Percentiles rank a stretch among this genome's conserved stretches.
Evolutionary conservation across 257 asterid species (phyloP).

Genomic region (Schizonepeta tenuifolia): DNA sequence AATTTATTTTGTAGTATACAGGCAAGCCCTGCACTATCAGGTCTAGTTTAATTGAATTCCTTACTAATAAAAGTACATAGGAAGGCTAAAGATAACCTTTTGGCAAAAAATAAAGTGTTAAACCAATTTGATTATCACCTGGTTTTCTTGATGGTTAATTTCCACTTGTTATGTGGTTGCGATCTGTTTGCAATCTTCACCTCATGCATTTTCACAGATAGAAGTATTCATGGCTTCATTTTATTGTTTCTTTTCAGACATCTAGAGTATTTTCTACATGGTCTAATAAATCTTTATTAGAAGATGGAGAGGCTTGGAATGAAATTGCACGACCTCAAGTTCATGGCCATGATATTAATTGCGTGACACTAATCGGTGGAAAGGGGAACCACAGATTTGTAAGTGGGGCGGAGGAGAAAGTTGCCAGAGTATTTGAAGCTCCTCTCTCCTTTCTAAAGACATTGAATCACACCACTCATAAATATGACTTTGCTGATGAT

Average conservation of each 20-base stretch:
- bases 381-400: slow-evolving; percentile 90
- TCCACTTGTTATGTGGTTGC: not conserved
- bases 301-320: slow-evolving; percentile 74
- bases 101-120: not conserved
- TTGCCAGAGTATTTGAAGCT: slow-evolving; percentile 93
- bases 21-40: not conserved
- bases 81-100: not conserved
- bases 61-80: not conserved
- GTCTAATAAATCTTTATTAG: slow-evolving; percentile 45
- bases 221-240: slow-evolving; percentile 16
- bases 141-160: not conserved
- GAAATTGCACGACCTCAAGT: slow-evolving; percentile 99
- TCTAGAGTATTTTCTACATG: slow-evolving; percentile 85
- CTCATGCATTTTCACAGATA: slow-evolving; percentile 1
- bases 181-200: not conserved
- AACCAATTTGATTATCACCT: not conserved
- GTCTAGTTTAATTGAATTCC: slow-evolving; percentile 9
- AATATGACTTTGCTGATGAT: slow-evolving; percentile 51
- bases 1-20: not conserved
- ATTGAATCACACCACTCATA: slow-evolving; percentile 59
- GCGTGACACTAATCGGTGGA: slow-evolving; percentile 74
- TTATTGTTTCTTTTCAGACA: slow-evolving; percentile 61
- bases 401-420: slow-evolving; percentile 98
- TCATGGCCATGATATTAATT: slow-evolving; percentile 95
- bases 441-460: slow-evolving; percentile 89